Base-by-base conservation (phyloP, 257 asterid genomes). In the Orobanche coerulescens region DNA sequence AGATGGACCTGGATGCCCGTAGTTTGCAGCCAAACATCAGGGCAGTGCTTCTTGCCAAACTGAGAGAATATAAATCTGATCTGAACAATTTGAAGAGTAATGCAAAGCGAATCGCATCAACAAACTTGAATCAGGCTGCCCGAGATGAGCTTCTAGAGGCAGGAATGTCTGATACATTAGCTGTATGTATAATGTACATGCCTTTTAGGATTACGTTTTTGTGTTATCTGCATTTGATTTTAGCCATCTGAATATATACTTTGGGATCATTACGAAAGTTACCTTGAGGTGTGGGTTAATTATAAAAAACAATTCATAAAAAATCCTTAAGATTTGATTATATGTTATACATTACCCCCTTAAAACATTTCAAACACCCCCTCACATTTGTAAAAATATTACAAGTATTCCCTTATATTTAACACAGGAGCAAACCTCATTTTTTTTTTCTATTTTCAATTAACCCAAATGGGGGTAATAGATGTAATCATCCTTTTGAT, bases 1-100 rank as follows among this genome's bases (percentile, higher is more conserved):
- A 83, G 72, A 88, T 88, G 96, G 96, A 88, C 76, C 72, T 85
- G 23, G 95, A 88, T 81, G 96, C 95, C 22, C 88, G 95, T 50
- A 66, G 74, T 34, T 79, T 86, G 78, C 95, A 82, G 71, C 95
- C 95, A 49, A 88, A 76, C 61, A 66, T 82, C 10, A 88, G 71
- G 78, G 95, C 85, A 3, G 85, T 81, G 67, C 95, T 85, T 40
- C 95, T 88, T 49, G 96, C 82, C 25, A 83, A 83, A 74, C 82
- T 88, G 68, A 81, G 96, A 67, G 95, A 86, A 64, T 88, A 86
- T 53, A 88, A 82, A 66, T 83, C 96, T 43, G 95, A 88, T 63
- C 81, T 88, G 33, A 86, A 81, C 84, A 83, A 73, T 72, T 71
- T 88, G 85, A 86, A 88, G 70, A 78, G 72, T 62, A 90, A 76